Evolutionary conservation across 2,329 filamentous ascomycete species (phyloP).

Genomic region (Tolypocladium ovalisporum): DNA sequence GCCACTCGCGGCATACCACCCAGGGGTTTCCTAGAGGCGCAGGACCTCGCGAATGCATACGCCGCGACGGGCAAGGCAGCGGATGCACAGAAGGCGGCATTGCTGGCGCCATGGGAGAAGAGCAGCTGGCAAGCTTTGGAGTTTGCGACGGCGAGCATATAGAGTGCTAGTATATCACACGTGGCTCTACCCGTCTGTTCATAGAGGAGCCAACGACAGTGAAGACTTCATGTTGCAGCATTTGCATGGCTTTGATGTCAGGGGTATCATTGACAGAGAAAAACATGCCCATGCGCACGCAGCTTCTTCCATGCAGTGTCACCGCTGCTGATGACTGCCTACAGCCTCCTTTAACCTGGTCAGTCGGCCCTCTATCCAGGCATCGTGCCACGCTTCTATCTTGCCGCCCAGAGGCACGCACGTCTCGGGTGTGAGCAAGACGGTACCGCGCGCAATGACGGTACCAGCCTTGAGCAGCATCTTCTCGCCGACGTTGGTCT

Average conservation of each 20-base stretch:
- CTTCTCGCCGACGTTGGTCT: slow-evolving; percentile 69
- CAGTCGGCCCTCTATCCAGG: slow-evolving; percentile 65
- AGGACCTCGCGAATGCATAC: slow-evolving; percentile 62
- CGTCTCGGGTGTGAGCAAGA: slow-evolving; percentile 63
- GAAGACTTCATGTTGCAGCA: not conserved
- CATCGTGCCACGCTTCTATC: slow-evolving; percentile 68
- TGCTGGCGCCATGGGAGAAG: slow-evolving; percentile 70
- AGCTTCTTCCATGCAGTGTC: not conserved
- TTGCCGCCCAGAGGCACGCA: slow-evolving; percentile 77
- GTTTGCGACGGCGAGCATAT: slow-evolving; percentile 14
- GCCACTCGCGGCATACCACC: slow-evolving; percentile 67
- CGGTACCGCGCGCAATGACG: slow-evolving; percentile 60
- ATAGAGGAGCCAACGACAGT: not conserved
- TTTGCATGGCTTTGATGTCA: not conserved
- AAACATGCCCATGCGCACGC: not conserved
- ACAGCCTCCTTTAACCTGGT: slow-evolving; percentile 53
- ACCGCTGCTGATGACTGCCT: slow-evolving; percentile 17
- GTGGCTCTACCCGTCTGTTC: not conserved
- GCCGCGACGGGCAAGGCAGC: slow-evolving; percentile 58
- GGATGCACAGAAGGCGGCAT: slow-evolving; percentile 67
- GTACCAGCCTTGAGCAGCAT: slow-evolving; percentile 56
- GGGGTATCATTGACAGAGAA: slow-evolving; percentile 3
- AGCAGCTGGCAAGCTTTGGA: slow-evolving; percentile 53
- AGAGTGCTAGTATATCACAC: not conserved
- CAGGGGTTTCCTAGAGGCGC: slow-evolving; percentile 53